Conservation (phyloP, 2,329 filamentous ascomycete genomes). For the Xylaria hypoxylon region DNA sequence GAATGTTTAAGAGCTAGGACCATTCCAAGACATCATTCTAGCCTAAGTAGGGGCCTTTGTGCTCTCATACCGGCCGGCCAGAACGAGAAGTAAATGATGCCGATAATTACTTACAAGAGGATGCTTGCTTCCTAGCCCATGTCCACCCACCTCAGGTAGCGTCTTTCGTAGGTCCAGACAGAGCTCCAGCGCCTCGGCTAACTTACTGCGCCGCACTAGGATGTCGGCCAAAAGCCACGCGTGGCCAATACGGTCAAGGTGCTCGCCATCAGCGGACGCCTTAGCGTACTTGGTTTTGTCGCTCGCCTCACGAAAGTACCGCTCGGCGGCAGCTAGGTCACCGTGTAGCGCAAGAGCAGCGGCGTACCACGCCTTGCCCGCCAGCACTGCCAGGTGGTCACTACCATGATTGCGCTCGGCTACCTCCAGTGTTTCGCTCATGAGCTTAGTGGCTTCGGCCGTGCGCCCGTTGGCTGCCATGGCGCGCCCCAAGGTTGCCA, state of each 20-base stretch:
- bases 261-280: slow-evolving; percentile 1
- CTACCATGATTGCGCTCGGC: slow-evolving; percentile 8
- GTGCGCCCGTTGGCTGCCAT: not conserved
- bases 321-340: not conserved
- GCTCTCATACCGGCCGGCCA: slow-evolving; percentile 8
- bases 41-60: slow-evolving; percentile 1
- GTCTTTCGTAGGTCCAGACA: not conserved
- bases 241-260: slow-evolving; percentile 6
- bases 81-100: slow-evolving; percentile 8
- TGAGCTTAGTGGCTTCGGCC: not conserved
- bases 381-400: not conserved
- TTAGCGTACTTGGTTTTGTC: not conserved
- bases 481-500: not conserved
- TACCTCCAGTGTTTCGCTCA: slow-evolving; percentile 1
- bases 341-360: not conserved
- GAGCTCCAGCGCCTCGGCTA: not conserved
- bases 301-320: not conserved
- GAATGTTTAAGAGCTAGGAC: slow-evolving; percentile 3
- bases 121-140: slow-evolving; percentile 7
- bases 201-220: slow-evolving; percentile 3
- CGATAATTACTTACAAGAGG: slow-evolving; percentile 8
- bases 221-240: not conserved
- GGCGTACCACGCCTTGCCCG: slow-evolving; percentile 11
- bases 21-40: not conserved
- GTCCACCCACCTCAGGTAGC: slow-evolving; percentile 4